Evolutionary conservation across 345 rosid genomes (phyloP), one percentile per base, ranked within the genome.

Genomic region (Syzygium jambos): DNA sequence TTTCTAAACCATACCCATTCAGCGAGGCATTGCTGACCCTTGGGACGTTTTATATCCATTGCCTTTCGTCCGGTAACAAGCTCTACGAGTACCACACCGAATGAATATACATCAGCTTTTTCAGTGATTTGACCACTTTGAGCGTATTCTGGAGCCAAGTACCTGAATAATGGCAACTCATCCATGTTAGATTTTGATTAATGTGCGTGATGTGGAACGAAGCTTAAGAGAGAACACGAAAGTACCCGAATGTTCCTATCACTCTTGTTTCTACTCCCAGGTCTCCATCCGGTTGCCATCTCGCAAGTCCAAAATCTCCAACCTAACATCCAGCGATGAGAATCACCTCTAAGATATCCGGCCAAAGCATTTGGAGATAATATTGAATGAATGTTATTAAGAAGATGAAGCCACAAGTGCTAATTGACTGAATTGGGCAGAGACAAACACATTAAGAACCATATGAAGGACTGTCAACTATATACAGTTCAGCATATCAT

Each of bases 251-350:
- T 61, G 97, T 96, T 92, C 99, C 99, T 78, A 98, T 95, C 27
- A 98, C 97, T 90, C 99, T 89, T 21, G 99, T 98, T 87, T 96
- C 98, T 14, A 95, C 99, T 88, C 99, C 99, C 92, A 86, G 90
- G 89, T 98, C 98, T 86, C 99, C 99, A 91, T 96, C 98, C 49
- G 99, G 99, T 89, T 98, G 99, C 99, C 99, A 98, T 89, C 99
- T 94, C 51, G 99, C 99, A 63, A 98, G 92, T 85, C 99, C 99
- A 55, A 98, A 98, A 92, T 98, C 99, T 87, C 99, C 99, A 88
- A 98, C 99, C 99, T 95, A 87, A 65, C 73, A 88, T 88, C 38
- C 73, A 86, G 85, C 73, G 38, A 51, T 46, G 85, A 52, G 83
- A 57, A 86, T 85, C 84, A 89, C 85, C 87, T 80, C 59, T 34